These are phyloP conservation scores for Wickerhamiella vanderwaltii DNA, from an alignment of 805 yeast species.

Conservation along the genomic window DNA sequence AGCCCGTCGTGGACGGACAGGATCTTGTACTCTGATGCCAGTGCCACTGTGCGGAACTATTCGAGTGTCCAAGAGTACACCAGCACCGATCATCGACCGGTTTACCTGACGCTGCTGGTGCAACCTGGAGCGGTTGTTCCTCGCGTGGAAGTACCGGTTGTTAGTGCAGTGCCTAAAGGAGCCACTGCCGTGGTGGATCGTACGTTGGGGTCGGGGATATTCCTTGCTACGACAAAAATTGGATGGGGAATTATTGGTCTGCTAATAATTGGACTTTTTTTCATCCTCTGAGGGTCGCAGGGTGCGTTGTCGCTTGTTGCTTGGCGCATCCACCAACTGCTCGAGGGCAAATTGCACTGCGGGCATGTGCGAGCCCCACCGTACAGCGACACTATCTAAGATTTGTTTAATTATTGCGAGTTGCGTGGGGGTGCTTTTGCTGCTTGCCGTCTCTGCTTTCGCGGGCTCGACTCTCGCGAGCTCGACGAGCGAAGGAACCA, in stretches of 20 bases:
- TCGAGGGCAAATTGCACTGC: too few relatives aligned
- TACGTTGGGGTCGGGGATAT: conserved; percentile 2
- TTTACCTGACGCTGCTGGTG: conserved; percentile 38
- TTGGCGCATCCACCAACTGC: too few relatives aligned
- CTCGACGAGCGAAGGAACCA: too few relatives aligned
- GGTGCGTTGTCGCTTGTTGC: too few relatives aligned
- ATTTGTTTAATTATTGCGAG: too few relatives aligned
- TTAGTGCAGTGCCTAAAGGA: background rate
- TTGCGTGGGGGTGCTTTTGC: too few relatives aligned
- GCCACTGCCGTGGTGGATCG: background rate
- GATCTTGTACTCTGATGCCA: conserved; percentile 45
- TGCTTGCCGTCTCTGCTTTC: too few relatives aligned
- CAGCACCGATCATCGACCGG: conserved; percentile 76
- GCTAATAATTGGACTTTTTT: background rate
- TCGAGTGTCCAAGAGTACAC: conserved; percentile 36
- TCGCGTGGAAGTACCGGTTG: background rate
- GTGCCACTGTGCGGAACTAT: conserved; percentile 34
- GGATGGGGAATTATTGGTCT: conserved; percentile 3
- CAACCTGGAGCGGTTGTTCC: conserved; percentile 25
- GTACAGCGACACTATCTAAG: background rate
- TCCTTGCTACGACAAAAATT: conserved; percentile 8
- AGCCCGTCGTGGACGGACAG: conserved; percentile 89
- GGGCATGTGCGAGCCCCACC: too few relatives aligned
- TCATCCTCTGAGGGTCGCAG: background rate
- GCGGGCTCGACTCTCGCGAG: too few relatives aligned